Evolutionary conservation across 495 filamentous ascomycete species (phyloP).

Genomic region (Tetracladium setigerum): DNA sequence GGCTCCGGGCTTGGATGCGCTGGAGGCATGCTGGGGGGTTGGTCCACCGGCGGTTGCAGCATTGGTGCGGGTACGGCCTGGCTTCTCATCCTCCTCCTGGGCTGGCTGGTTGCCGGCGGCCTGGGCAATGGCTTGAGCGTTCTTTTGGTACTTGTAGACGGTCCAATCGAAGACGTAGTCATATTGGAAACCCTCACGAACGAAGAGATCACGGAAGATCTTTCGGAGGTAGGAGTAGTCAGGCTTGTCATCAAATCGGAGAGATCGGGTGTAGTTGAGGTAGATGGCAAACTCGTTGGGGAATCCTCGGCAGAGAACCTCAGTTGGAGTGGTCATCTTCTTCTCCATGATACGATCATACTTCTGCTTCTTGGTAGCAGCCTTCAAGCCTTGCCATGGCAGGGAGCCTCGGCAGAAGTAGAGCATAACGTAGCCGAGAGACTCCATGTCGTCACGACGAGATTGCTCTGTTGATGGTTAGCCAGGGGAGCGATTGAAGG

Average conservation of each 20-base stretch:
- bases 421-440: slow-evolving; percentile 98
- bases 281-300: slow-evolving; percentile 99
- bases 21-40: slow-evolving; percentile 44
- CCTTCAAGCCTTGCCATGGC: slow-evolving; percentile 98
- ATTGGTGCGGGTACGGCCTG: slow-evolving; percentile 51
- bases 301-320: slow-evolving; percentile 98
- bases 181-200: slow-evolving; percentile 99
- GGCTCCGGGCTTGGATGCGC: slow-evolving; percentile 59
- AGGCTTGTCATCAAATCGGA: slow-evolving; percentile 99
- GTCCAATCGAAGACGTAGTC: slow-evolving; percentile 99
- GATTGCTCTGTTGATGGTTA: slow-evolving; percentile 70
- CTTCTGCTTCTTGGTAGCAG: slow-evolving; percentile 99
- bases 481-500: slow-evolving; percentile 5
- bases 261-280: slow-evolving; percentile 96
- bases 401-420: slow-evolving; percentile 99
- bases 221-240: slow-evolving; percentile 99
- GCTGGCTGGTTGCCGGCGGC: slow-evolving; percentile 57
- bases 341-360: slow-evolving; percentile 99
- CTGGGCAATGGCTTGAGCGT: slow-evolving; percentile 82
- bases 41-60: slow-evolving; percentile 50
- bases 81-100: slow-evolving; percentile 70
- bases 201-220: slow-evolving; percentile 99
- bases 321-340: slow-evolving; percentile 99
- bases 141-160: slow-evolving; percentile 99
- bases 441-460: slow-evolving; percentile 99